phyloP scores from a whole-genome alignment of 2,329 filamentous ascomycete genomes.

The Diplocarpon rosae region DNA sequence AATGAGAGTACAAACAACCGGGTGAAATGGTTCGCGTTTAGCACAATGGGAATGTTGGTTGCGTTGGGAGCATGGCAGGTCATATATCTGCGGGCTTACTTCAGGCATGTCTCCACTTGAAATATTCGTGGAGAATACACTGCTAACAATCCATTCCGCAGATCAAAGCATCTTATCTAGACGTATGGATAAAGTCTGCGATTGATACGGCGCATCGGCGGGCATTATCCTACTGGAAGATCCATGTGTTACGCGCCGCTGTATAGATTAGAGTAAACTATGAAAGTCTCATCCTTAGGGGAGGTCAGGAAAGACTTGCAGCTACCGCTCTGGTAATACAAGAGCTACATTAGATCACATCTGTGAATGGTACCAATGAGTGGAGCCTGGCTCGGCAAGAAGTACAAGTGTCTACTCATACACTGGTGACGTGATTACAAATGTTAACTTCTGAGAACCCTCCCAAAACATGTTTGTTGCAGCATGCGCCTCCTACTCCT shows the following conservation, averaged over 20 bases:
- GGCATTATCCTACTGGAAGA: constrained; percentile 10
- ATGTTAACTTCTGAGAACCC: too few relatives aligned
- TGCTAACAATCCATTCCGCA: constrained; percentile 24
- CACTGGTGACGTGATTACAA: too few relatives aligned
- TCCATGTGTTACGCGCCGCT: constrained; percentile 22
- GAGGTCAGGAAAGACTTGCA: too few relatives aligned
- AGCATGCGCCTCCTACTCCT: too few relatives aligned
- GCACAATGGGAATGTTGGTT: constrained; percentile 83
- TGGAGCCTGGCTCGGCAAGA: too few relatives aligned
- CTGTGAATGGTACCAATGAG: too few relatives aligned
- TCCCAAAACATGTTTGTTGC: too few relatives aligned
- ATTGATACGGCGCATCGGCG: constrained; percentile 3
- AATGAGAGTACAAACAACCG: constrained; percentile 99
- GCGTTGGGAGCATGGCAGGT: constrained; percentile 94
- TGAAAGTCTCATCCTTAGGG: constrained; percentile 6
- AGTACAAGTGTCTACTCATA: too few relatives aligned
- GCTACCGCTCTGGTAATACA: too few relatives aligned
- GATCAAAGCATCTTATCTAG: constrained; percentile 61
- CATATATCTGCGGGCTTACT: constrained; percentile 94
- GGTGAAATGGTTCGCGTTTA: constrained; percentile 96
- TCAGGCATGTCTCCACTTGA: constrained; percentile 47
- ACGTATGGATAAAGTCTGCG: not conserved
- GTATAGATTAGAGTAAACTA: constrained; percentile 17
- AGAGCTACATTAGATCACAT: too few relatives aligned
- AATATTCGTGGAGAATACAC: not conserved